Evolutionary conservation across 768 basidiomycete species (phyloP), one percentile per base, ranked within the genome.

Genomic region (Epithele typhae): DNA sequence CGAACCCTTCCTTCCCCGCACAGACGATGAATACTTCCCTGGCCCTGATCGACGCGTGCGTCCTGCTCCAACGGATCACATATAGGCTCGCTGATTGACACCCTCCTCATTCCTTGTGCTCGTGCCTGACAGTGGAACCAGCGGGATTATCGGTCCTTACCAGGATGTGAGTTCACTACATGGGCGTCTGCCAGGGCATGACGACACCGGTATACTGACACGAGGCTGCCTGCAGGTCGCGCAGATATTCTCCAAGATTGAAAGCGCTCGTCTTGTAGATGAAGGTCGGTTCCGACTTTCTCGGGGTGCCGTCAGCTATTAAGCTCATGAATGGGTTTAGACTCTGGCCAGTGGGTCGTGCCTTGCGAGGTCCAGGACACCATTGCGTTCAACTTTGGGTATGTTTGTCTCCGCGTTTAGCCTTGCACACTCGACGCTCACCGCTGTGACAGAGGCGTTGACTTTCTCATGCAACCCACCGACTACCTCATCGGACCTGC

Each of bases 401-500:
- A 52, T 38, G 75, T 55, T 15, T n/a, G 37, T 43, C 25, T 18
- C 18, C 32, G 12, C 14, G 17, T 5, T 17, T 2, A n/a, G 19
- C 12, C 30, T 18, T 42, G 6, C 3, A 41, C 32, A 12, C 10
- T 3, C 4, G 1, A 11, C 8, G 17, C 17, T 19, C 5, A 12
- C 10, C 6, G 11, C 9, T 44, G 18, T 9, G 6, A 9, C 51
- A 81, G 79, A 9, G 60, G 60, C 10, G 60, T 59, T 43, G 78
- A 73, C 32, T 90, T 83, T 57, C 74, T 78, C 0, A 61, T 91
- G 17, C 74, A 82, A 48, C 87, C 88, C 2, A 79, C 81, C 1
- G 87, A 91, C 60, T 91, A 87, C 55, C 62, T 91, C 38, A 82
- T 90, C 43, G 88, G 86, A 18, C 82, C 82, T 42, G 71, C 80